phyloP scores from a whole-genome alignment of 177 flowering plant species.

The Telopea speciosissima region DNA sequence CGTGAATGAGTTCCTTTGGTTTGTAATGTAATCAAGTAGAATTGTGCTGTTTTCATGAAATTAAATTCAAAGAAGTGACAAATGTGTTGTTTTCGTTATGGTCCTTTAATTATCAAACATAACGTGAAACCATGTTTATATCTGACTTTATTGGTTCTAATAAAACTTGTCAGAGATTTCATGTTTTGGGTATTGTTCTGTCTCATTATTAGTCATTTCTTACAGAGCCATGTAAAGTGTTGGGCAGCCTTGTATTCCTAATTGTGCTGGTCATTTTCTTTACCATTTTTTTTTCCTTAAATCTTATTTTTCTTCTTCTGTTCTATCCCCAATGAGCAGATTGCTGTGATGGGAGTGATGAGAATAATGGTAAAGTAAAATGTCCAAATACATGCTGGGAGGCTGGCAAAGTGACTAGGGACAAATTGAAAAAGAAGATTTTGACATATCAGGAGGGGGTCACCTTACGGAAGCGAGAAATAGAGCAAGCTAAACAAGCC shows the following conservation, averaged over 20 bases:
- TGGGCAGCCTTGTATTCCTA: not conserved
- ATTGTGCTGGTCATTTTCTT: not conserved
- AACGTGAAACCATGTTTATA: no score
- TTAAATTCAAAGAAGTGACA: no score
- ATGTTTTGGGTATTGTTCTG: no score
- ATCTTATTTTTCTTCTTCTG: not conserved
- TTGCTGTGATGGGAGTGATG: constrained; percentile 99
- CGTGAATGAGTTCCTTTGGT: no score
- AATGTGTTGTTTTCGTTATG: no score
- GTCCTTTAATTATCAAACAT: no score
- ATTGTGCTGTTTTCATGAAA: no score
- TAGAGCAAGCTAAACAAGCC: constrained; percentile 64
- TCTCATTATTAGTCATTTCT: no score
- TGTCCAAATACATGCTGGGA: constrained; percentile 97
- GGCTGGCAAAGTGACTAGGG: constrained; percentile 90
- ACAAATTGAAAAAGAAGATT: constrained; percentile 80
- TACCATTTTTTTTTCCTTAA: not conserved
- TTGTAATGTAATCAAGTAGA: no score
- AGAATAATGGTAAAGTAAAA: constrained; percentile 64
- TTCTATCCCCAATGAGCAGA: constrained; percentile 33
- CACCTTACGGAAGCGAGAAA: constrained; percentile 43
- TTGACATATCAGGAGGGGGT: constrained; percentile 69
- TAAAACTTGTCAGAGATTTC: no score
- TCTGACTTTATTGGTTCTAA: no score
- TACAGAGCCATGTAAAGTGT: not conserved